Evolutionary conservation across 192 early-diverging fungal species (phyloP), one percentile per base, ranked within the genome.

Genomic region (Backusella parvicylindrica): DNA sequence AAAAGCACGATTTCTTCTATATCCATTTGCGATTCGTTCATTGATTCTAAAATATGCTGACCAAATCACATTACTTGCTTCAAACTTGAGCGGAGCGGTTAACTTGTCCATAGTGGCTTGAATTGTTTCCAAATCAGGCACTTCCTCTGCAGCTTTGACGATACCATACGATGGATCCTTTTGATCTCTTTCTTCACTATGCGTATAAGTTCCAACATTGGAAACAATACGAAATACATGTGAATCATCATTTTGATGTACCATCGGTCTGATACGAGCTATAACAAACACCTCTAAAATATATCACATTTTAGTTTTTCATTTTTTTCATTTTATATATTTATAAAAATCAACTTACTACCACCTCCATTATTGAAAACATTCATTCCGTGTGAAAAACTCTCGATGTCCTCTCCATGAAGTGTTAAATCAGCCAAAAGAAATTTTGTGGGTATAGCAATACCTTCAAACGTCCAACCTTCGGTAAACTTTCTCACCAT

Each of bases 11-110:
- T 28, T 37, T 26, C 75, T 71, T 32, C 81, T 56, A 35, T 64
- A 83, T 26, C 73, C 75, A 71, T 83, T 79, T 3, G 75, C 81
- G 9, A 71, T 73, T 12, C 81, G 32, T 49, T 83, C 81, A 71
- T 79, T 83, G 68, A 83, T 47, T 21, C 37, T 40, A 65, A 83
- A 83, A 16, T 60, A 72, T 16, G 65, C 31, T 1, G 73, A 9
- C 81, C 81, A 83, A 7, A 28, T n/a, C 31, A 71, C 18, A 2
- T 79, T 28, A 15, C 2, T n/a, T 15, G 36, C 60, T 36, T 70
- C 35, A 1, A 77, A 30, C 21, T 74, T 60, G 4, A 74, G 32
- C 0, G 37, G 36, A 6, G 41, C 69, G 9, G 28, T 40, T 15
- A 78, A 50, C 21, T 50, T 40, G n/a, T 65, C 50, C 0, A 77